Base-by-base conservation (phyloP, 2,329 filamentous ascomycete genomes). In the Talaromyces islandicus region DNA sequence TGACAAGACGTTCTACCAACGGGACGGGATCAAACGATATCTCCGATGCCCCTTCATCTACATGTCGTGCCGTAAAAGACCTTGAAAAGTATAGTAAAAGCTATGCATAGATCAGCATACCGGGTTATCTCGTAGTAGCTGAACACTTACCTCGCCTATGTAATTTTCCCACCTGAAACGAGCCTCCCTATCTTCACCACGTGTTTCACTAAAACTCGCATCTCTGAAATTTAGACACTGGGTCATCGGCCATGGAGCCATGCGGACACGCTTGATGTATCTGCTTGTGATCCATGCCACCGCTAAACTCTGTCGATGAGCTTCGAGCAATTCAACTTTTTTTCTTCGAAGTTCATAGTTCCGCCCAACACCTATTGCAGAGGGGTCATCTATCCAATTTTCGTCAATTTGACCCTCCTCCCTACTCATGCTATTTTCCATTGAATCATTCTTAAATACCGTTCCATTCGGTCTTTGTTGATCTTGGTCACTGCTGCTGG, bases 231-330 rank as follows among this genome's bases (percentile, higher is more conserved):
- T 38, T 10, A 71, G 70, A 32, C 66, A 68, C 12, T 65, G 57
- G 4, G 68, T 63, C 35, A 69, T 61, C 11, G 65, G 60, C n/a
- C 70, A 69, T 10, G 69, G 70, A 12, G 74, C 68, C 12, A 73
- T 69, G 21, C 70, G 68, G 7, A 73, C 76, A n/a, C 72, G 65
- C 27, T 70, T 68, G 21, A 77, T 69, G 65, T 76, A 73, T 54
- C 72, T 68, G 41, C 70, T 68, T 19, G 73, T 72, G 2, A 70
- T 73, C 73, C 75, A 77, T 17, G 73, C 75, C 25, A 71, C 71
- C 30, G 69, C 69, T 46, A 74, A 66, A 60, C 71, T 73, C 59
- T 74, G 69, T 19, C 73, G 67, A 27, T 72, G 66, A 10, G 64
- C 64, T 61, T 77, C 69, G 17, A 78, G 60, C 24, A 67, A 62